Evolutionary conservation across 495 filamentous ascomycete species (phyloP), one percentile per base, ranked within the genome.

Genomic region (Podospora pseudocomata): DNA sequence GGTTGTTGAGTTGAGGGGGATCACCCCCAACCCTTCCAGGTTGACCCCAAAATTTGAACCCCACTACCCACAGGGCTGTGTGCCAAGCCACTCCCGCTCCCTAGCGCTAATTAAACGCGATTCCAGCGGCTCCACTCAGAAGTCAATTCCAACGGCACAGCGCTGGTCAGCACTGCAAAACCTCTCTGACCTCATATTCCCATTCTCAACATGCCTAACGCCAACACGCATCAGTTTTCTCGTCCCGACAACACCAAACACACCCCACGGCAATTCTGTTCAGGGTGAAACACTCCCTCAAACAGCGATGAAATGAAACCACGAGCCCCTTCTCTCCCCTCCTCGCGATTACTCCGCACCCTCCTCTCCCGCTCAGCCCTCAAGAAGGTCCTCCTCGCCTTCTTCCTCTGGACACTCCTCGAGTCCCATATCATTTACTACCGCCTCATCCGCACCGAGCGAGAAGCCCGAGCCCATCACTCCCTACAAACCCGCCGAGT

Each of bases 401-500:
- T 77, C 30, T 27, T 77, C 26, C 30, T 77, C 19, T 73, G 74
- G 74, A 68, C 69, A 44, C 59, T 77, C 44, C 39, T 77, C 66
- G 74, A 77, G 57, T 72, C 75, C 54, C 75, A 77, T 39, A 63
- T 76, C 58, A 67, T 74, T 54, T 71, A 75, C 63, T 72, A 74
- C 71, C 74, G 69, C 59, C 63, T 77, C 62, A 67, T 70, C 18
- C 74, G 68, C 54, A 67, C 76, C 39, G 71, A 75, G 26, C 66
- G 58, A 26, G 67, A 71, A 15, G 58, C 66, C 56, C 60, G 58
- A 13, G 49, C 69, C 23, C 65, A 66, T 9, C 20, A 65, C 44
- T 60, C 49, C 1, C 64, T 74, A 13, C 23, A 58, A 1, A 67
- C 67, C 23, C 71, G 71, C n/a, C 83, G 83, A 2, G 82, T 92